Conservation (phyloP, 306 rosid species). For the Cercis canadensis region DNA sequence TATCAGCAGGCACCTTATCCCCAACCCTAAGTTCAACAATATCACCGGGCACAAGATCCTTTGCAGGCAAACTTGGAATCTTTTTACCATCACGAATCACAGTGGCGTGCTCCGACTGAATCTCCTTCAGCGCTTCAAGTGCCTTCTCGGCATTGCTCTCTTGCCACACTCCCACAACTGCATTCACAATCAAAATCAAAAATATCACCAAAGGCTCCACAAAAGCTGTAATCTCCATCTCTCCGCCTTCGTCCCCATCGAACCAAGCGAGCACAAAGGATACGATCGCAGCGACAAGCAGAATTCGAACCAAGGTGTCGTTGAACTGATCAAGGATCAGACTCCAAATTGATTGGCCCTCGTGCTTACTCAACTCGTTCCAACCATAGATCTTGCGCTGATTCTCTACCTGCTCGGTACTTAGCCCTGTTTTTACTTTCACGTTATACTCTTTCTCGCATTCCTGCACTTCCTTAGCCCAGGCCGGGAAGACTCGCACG, state of each 20-base stretch:
- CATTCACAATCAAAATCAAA: slow-evolving; percentile 61
- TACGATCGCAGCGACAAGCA: slow-evolving; percentile 82
- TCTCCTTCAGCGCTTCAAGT: slow-evolving; percentile 86
- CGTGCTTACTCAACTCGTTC: slow-evolving; percentile 89
- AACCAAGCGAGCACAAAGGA: slow-evolving; percentile 89
- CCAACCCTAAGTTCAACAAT: slow-evolving; percentile 64
- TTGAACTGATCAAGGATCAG: slow-evolving; percentile 81
- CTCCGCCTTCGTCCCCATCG: slow-evolving; percentile 71
- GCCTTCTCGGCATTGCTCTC: slow-evolving; percentile 97
- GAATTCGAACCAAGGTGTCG: slow-evolving; percentile 84
- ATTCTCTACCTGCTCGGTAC: slow-evolving; percentile 53
- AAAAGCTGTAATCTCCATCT: slow-evolving; percentile 61
- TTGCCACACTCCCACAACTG: slow-evolving; percentile 90
- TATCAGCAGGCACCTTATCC: slow-evolving; percentile 64
- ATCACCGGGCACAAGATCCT: slow-evolving; percentile 85
- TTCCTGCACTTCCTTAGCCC: slow-evolving; percentile 72
- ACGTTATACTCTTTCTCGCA: slow-evolving; percentile 74
- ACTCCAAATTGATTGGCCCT: slow-evolving; percentile 71
- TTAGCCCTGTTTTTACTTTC: slow-evolving; percentile 51
- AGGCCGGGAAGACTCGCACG: slow-evolving; percentile 55
- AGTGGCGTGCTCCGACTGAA: slow-evolving; percentile 82
- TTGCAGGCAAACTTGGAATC: slow-evolving; percentile 58
- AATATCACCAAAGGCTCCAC: slow-evolving; percentile 68
- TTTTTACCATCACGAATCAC: slow-evolving; percentile 60
- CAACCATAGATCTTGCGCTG: slow-evolving; percentile 62